Evolutionary conservation across 768 basidiomycete genomes (phyloP).

Genomic region (Tricholoma bakamatsutake): DNA sequence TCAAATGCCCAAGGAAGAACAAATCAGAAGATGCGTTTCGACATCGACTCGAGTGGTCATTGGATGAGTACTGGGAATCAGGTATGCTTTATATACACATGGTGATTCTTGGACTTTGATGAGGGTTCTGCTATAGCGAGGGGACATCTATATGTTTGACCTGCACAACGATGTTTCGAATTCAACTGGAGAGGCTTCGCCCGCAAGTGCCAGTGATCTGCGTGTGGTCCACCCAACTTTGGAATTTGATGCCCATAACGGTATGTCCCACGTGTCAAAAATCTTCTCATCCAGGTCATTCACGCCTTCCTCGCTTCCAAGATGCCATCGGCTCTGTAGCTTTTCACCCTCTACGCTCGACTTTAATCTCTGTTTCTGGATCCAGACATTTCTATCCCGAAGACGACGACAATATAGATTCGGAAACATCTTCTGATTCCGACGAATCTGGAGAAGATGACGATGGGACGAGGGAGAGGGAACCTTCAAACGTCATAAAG

Average conservation of each 20-base stretch:
- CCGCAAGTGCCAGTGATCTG: constrained; percentile 1
- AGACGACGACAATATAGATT: constrained; percentile 10
- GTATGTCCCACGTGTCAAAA: constrained; percentile 28
- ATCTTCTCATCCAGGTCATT: neutral
- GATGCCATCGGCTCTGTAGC: constrained; percentile 70
- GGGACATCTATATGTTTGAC: constrained; percentile 56
- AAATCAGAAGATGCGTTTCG: constrained; percentile 79
- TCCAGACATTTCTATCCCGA: constrained; percentile 59
- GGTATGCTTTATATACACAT: constrained; percentile 34
- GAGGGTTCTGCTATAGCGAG: constrained; percentile 35
- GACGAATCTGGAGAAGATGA: constrained; percentile 22
- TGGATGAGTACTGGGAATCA: constrained; percentile 64
- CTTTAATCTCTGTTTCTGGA: constrained; percentile 64
- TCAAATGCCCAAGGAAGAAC: constrained; percentile 26
- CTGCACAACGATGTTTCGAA: constrained; percentile 21
- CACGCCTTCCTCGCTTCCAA: constrained; percentile 21
- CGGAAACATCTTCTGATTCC: constrained; percentile 16
- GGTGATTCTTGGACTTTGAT: neutral
- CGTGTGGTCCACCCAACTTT: constrained; percentile 23
- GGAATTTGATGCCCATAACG: constrained; percentile 49
- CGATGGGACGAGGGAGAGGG: constrained; percentile 13
- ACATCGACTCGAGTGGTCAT: constrained; percentile 62
- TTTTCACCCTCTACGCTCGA: constrained; percentile 62
- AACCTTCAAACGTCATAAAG: constrained; percentile 2
- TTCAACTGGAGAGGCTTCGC: neutral